These are phyloP conservation scores for Peniophora sp. DNA, from an alignment of 1,284 basidiomycete genomes.

Conservation along the genomic window DNA sequence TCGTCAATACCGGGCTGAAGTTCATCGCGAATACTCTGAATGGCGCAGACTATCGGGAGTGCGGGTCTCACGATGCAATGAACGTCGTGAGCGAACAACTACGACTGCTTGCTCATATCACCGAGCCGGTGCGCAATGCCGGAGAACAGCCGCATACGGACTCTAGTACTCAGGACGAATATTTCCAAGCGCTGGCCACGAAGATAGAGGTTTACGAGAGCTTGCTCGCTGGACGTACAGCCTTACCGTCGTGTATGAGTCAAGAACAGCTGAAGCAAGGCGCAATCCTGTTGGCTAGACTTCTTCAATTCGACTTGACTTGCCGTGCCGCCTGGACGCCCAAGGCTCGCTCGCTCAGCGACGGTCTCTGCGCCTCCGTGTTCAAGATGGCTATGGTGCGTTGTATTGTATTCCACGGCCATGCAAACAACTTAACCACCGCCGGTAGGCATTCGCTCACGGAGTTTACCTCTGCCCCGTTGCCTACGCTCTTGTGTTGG, in stretches of 20 bases:
- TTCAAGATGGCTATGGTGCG: conserved; percentile 53
- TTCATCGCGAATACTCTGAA: conserved; percentile 53
- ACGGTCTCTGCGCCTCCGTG: conserved; percentile 35
- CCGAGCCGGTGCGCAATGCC: conserved; percentile 52
- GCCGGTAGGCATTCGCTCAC: conserved; percentile 38
- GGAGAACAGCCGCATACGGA: conserved; percentile 38
- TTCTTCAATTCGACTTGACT: conserved; percentile 66
- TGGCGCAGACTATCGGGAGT: conserved; percentile 22
- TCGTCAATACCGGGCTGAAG: conserved; percentile 66
- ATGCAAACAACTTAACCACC: conserved; percentile 6
- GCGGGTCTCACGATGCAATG: conserved; percentile 23
- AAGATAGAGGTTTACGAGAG: conserved; percentile 37
- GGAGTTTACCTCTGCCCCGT: conserved; percentile 43
- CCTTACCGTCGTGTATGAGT: conserved; percentile 7
- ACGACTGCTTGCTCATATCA: conserved; percentile 59
- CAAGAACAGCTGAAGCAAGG: conserved; percentile 16
- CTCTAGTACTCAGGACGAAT: conserved; percentile 42
- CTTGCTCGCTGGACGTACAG: conserved; percentile 19
- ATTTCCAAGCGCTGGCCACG: conserved; percentile 38
- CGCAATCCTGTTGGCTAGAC: conserved; percentile 47
- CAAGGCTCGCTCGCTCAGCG: conserved; percentile 38
- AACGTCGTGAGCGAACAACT: conserved; percentile 58
- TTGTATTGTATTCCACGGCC: conserved; percentile 5
- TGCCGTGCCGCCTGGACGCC: conserved; percentile 55
- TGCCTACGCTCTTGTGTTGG: conserved; percentile 57